Base-by-base conservation (phyloP, 2,329 filamentous ascomycete species). In the Cyphellophora attinorum region DNA sequence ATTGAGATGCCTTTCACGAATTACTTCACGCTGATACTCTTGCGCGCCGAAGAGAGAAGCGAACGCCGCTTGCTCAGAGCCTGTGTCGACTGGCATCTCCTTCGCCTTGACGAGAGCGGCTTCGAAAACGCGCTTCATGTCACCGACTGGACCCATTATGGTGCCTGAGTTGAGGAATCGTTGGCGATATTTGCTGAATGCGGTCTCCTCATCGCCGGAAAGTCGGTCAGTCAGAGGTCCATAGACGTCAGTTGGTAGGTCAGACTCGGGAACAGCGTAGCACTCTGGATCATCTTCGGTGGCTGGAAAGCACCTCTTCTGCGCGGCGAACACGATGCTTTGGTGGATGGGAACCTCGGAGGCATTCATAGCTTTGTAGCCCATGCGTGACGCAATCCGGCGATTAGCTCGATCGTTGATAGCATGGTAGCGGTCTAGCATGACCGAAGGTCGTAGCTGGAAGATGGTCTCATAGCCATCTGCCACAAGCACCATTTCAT, bases 401-500 rank as follows among this genome's bases (percentile, higher is more conserved):
- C 56, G 52, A 42, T 81, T 74, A 17, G 68, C 70, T 33, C 64
- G 62, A n/a, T 62, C 57, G 12, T 71, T 51, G 11, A 74, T 57
- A 11, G 62, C 57, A 43, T 76, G 71, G 52, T 81, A 83, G 28
- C 78, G 67, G 43, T 69, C 59, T 16, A 83, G 67, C 44, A 82
- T 57, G 13, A 81, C 62, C 27, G 78, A 70, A 3, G 74, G 68
- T 0, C 76, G 75, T 2, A 82, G 59, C 51, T 83, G 79, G 39
- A 81, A 74, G 58, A 76, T 74, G 2, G 75, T 64, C 39, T 81
- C 74, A 51, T 74, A 68, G 2, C 71, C 75, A 50, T 82, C 77
- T 5, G 77, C 64, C 30, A 81, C 62, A 38, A 81, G 56, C 5
- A 80, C 67, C 17, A 84, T 55, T 50, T 83, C 79, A 13, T 73